These are phyloP conservation scores for Starmerella stigmatis DNA, from an alignment of 805 yeast genomes.

Conservation along the genomic window DNA sequence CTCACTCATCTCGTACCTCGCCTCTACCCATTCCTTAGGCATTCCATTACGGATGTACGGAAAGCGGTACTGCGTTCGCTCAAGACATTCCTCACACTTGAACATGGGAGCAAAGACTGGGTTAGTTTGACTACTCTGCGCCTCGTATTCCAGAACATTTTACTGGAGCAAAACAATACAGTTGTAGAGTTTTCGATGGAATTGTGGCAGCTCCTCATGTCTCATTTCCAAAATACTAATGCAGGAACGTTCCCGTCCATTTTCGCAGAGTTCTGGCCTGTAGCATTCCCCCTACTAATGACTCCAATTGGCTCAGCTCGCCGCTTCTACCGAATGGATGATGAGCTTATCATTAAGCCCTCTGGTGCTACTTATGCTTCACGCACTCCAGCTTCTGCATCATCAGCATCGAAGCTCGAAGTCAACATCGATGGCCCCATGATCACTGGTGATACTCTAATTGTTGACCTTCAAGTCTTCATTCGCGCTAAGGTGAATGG, in stretches of 20 bases:
- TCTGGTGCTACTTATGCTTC: constrained; percentile 44
- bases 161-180: constrained; percentile 77
- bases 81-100: constrained; percentile 54
- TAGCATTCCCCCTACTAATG: constrained; percentile 51
- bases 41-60: constrained; percentile 84
- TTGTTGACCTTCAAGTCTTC: constrained; percentile 67
- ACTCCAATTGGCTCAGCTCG: constrained; percentile 94
- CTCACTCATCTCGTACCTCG: constrained; percentile 77
- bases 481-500: constrained; percentile 66
- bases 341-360: constrained; percentile 64
- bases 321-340: constrained; percentile 74
- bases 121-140: constrained; percentile 63
- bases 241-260: background rate
- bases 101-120: constrained; percentile 49
- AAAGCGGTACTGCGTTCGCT: constrained; percentile 76
- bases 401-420: constrained; percentile 22
- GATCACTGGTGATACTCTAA: constrained; percentile 77
- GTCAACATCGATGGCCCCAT: constrained; percentile 91
- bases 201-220: constrained; percentile 50
- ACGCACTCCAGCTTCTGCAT: constrained; percentile 18
- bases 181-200: constrained; percentile 53
- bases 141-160: constrained; percentile 70
- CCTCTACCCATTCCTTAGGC: constrained; percentile 83
- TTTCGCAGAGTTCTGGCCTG: constrained; percentile 32
- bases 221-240: constrained; percentile 1